Conservation (phyloP, 23 red algal species). For the Cyanidium caldarium region DNA sequence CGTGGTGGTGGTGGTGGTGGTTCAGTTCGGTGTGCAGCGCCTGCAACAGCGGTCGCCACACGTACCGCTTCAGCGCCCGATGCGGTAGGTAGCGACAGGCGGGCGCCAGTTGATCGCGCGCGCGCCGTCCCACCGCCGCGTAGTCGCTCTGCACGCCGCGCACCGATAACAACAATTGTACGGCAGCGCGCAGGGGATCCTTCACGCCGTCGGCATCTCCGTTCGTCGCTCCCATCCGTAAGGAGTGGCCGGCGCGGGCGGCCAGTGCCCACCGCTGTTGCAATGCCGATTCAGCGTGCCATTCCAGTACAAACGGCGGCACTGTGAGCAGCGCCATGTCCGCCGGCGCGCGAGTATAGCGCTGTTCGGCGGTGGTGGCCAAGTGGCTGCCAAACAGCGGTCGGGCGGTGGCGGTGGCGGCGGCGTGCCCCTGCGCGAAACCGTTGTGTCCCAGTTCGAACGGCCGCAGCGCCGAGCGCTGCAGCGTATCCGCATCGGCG, state of each 20-base stretch:
- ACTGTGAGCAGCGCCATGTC: neutral
- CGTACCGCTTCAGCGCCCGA: neutral
- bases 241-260: neutral
- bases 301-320: neutral
- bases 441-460: neutral
- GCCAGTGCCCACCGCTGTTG: neutral
- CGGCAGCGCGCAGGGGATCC: neutral
- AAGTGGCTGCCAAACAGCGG: neutral
- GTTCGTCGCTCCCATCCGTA: neutral
- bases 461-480: neutral
- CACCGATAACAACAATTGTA: neutral
- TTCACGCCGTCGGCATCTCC: neutral
- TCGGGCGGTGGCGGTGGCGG: neutral
- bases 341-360: neutral
- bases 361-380: neutral
- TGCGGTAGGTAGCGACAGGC: neutral
- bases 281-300: neutral
- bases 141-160: neutral
- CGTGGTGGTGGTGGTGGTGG: no score
- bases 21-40: no score
- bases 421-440: neutral
- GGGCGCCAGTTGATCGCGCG: neutral
- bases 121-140: neutral
- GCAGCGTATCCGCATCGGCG: constrained; percentile 6
- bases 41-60: neutral